Conservation (phyloP, 139 green algal species). For the Coelastrella sp. region DNA sequence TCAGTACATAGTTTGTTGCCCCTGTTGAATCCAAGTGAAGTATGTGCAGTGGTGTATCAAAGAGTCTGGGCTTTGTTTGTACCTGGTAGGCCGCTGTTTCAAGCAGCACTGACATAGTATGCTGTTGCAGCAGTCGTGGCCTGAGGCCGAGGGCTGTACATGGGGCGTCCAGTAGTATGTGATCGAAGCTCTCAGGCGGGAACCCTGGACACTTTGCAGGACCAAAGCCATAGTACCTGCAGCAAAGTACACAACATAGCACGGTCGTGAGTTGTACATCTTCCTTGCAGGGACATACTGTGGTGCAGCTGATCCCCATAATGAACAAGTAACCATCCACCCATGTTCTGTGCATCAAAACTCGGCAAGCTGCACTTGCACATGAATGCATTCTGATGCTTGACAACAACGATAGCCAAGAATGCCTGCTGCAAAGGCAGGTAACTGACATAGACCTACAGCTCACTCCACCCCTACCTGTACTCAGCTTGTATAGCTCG, state of each 20-base stretch:
- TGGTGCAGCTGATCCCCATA: too few relatives aligned
- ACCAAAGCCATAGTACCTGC: slow-evolving; percentile 13
- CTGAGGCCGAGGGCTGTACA: slow-evolving; percentile 92
- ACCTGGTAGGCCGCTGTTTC: slow-evolving; percentile 79
- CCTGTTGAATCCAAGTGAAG: too few relatives aligned
- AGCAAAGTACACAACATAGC: neutral
- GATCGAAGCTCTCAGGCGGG: slow-evolving; percentile 79
- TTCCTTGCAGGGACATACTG: neutral
- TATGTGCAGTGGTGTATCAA: too few relatives aligned
- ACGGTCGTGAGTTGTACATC: neutral
- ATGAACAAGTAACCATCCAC: too few relatives aligned
- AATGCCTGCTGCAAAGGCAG: too few relatives aligned
- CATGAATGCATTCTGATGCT: too few relatives aligned
- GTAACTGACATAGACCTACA: too few relatives aligned
- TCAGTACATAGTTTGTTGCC: too few relatives aligned
- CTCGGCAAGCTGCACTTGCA: too few relatives aligned
- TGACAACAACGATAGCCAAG: too few relatives aligned
- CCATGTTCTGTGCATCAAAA: too few relatives aligned
- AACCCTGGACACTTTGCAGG: slow-evolving; percentile 54
- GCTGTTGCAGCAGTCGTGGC: slow-evolving; percentile 73
- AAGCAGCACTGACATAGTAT: slow-evolving; percentile 37
- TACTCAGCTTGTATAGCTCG: neutral
- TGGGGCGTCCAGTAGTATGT: slow-evolving; percentile 91
- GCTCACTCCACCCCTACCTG: neutral
- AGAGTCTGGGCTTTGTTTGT: neutral